Base-by-base conservation (phyloP, 2,329 filamentous ascomycete species). In the Aureobasidium sp. region DNA sequence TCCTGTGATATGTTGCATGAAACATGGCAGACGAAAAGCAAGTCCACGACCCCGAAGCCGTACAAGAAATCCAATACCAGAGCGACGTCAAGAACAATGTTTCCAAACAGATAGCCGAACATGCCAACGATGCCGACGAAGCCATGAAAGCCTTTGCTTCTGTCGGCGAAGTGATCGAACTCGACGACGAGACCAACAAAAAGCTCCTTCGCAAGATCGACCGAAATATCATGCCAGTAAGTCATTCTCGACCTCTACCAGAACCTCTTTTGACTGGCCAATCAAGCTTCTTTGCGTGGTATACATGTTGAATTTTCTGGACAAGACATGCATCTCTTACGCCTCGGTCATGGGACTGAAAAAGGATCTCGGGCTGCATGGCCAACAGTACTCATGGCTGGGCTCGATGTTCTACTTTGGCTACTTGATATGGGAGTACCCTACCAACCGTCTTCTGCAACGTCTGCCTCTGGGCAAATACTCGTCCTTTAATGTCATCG, bases 381-480 rank as follows among this genome's bases (percentile, higher is more conserved):
- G 76, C 3, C 66, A 74, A 30, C 69, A 81, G 39, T 79, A 78
- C 56, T 73, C 74, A 4, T 79, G 77, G 75, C 63, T 74, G 6
- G 35, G 67, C 54, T 72, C 63, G 55, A 73, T 79, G 61, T 78
- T 77, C 57, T 79, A 78, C 61, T 73, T 78, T 58, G 75, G 75
- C 0, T 78, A 78, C 52, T 63, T 79, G 17, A 78, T 75, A 2
- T 84, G 77, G 77, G 83, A 86, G 63, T 85, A 81, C 64, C 83
- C 83, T 0, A 85, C 82, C 1, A 83, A 77, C 61, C 75, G 79
- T 11, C 72, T 86, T 27, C 72, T 86, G 10, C 83, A 86, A 64
- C 71, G 76, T 1, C 67, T 86, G 2, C 83, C 83, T 0, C 67
- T 86, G 4, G 83, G 79, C 1, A 86, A 85, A 62, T 86, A 84